Conservation (phyloP, 2,329 filamentous ascomycete species). For the Allantophomopsis cytisporea region DNA sequence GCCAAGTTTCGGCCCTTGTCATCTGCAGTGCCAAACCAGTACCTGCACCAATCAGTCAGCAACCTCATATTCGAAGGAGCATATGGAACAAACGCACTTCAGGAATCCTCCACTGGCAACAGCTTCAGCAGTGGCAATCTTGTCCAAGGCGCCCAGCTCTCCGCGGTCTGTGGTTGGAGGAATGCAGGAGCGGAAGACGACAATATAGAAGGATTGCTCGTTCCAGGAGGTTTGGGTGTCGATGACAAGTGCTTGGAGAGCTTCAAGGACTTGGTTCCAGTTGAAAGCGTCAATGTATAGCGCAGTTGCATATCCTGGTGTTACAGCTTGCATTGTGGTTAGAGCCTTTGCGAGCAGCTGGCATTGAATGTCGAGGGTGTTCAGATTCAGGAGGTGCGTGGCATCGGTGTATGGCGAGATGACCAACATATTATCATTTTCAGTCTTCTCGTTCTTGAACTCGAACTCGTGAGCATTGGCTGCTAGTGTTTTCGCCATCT, state of each 20-base stretch:
- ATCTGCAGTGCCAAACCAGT: conserved; percentile 78
- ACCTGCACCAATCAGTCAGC: conserved; percentile 29
- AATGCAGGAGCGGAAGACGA: conserved; percentile 69
- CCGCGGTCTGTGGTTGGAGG: conserved; percentile 51
- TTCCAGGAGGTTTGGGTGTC: conserved; percentile 40
- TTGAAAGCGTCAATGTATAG: conserved; percentile 67
- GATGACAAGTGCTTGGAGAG: conserved; percentile 36
- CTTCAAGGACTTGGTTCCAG: conserved; percentile 49
- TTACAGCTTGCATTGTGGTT: conserved; percentile 44
- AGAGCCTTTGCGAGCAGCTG: conserved; percentile 61
- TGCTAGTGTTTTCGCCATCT: too few species aligned
- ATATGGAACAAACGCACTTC: conserved; percentile 35
- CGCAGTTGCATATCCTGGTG: conserved; percentile 63
- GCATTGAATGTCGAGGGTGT: conserved; percentile 49
- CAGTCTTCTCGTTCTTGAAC: neutral
- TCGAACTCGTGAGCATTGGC: too few species aligned
- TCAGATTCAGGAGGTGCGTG: conserved; percentile 61
- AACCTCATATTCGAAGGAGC: conserved; percentile 6
- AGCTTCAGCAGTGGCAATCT: conserved; percentile 68
- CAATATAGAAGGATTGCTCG: conserved; percentile 62
- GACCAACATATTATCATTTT: conserved; percentile 30
- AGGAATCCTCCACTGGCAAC: conserved; percentile 67
- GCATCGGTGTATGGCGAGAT: conserved; percentile 64
- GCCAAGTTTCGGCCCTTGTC: conserved; percentile 62
- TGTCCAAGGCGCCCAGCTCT: conserved; percentile 60